Conservation (phyloP, 805 yeast genomes). For the Clavispora phyllophila region DNA sequence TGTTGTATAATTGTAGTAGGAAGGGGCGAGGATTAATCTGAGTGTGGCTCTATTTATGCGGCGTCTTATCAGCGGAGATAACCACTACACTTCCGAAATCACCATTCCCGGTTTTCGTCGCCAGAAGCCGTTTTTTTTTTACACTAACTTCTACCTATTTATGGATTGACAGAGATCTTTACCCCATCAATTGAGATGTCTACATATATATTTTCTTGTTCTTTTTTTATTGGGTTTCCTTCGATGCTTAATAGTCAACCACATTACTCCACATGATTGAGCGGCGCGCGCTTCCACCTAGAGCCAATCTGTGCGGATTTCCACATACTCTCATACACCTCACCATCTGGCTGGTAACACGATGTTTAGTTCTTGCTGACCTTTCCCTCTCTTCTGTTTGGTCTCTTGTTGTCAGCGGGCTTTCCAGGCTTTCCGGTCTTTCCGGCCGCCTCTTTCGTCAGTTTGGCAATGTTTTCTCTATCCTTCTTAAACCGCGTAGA, state of each 20-base stretch:
- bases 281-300: neutral
- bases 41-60: neutral
- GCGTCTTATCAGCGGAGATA: neutral
- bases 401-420: neutral
- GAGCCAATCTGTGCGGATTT: too few relatives aligned
- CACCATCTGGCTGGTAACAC: neutral
- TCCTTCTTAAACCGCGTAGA: conserved; percentile 46
- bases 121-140: too few relatives aligned
- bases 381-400: neutral
- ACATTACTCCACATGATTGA: neutral
- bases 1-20: neutral
- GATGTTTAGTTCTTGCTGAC: neutral
- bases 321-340: neutral
- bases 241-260: neutral
- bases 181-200: too few relatives aligned
- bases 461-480: conserved; percentile 17
- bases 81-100: neutral
- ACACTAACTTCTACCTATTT: too few relatives aligned
- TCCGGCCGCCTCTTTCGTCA: neutral
- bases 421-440: neutral
- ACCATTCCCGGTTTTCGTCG: too few relatives aligned
- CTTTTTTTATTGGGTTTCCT: neutral
- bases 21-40: too few relatives aligned
- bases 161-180: too few relatives aligned
- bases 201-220: too few relatives aligned